A percentile compares a stretch with the other conserved stretches of the same genome.
These are phyloP conservation scores for Annulohypoxylon nitens DNA, from an alignment of 495 filamentous ascomycete genomes.

Conservation along the genomic window DNA sequence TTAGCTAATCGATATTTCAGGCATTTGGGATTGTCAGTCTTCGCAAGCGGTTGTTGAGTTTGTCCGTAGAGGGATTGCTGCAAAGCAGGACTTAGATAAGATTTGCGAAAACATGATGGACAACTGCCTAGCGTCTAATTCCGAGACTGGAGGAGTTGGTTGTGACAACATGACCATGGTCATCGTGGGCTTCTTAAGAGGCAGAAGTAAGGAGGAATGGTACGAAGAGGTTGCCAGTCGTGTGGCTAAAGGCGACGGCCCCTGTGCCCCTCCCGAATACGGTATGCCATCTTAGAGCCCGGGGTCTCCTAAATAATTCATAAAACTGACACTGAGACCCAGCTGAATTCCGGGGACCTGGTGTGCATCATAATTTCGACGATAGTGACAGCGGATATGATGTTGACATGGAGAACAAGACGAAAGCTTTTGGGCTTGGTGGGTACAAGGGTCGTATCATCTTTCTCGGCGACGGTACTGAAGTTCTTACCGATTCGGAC, in stretches of 20 bases:
- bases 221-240: conserved; percentile 94
- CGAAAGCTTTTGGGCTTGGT: conserved; percentile 67
- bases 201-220: conserved; percentile 96
- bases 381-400: conserved; percentile 95
- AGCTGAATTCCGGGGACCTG: conserved; percentile 98
- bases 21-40: conserved; percentile 99
- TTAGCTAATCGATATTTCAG: conserved; percentile 63
- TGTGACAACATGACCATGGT: conserved; percentile 99
- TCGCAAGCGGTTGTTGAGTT: conserved; percentile 98
- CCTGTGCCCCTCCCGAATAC: conserved; percentile 99
- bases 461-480: conserved; percentile 92
- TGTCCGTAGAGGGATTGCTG: conserved; percentile 93
- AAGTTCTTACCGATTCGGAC: conserved; percentile 85
- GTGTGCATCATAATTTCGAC: conserved; percentile 89
- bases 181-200: conserved; percentile 87
- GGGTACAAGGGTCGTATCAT: conserved; percentile 86
- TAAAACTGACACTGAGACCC: conserved; percentile 56
- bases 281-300: conserved; percentile 76
- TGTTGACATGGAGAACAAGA: conserved; percentile 74
- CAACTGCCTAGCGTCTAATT: conserved; percentile 96
- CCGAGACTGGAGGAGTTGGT: conserved; percentile 96
- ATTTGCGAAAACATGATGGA: conserved; percentile 99
- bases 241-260: conserved; percentile 96
- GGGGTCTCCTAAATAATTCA: conserved; percentile 61
- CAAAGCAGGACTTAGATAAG: conserved; percentile 89